Evolutionary conservation across 148 eudicot genomes (phyloP).

Genomic region (Polygonum aviculare): DNA sequence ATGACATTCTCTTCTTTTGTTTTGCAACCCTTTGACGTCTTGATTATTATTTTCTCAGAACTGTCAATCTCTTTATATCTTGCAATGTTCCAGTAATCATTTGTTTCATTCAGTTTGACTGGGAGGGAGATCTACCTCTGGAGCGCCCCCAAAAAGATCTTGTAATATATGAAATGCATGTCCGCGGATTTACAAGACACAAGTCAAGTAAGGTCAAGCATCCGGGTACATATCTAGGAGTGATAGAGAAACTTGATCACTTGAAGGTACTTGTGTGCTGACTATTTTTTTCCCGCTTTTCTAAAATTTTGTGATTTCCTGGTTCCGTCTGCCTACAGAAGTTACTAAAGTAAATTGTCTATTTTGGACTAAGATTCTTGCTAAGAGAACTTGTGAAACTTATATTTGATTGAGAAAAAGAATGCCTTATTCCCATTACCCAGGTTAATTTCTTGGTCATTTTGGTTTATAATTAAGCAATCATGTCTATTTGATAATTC

Average conservation of each 20-base stretch:
- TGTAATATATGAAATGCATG: constrained; percentile 92
- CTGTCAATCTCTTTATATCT: not conserved
- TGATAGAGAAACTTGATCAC: constrained; percentile 88
- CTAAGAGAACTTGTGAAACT: not conserved
- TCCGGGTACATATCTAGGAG: constrained; percentile 84
- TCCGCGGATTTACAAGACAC: constrained; percentile 92
- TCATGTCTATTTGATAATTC: not conserved
- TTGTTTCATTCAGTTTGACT: constrained; percentile 62
- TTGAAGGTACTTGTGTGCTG: constrained; percentile 48
- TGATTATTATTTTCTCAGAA: not conserved
- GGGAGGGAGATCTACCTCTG: constrained; percentile 96
- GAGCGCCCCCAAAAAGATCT: constrained; percentile 67
- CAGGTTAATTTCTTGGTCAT: constrained; percentile 7
- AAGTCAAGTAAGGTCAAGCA: constrained; percentile 57
- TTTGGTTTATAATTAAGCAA: not conserved
- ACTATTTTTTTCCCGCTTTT: not conserved
- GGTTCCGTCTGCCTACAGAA: not conserved
- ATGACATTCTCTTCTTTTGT: not conserved
- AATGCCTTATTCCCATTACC: not conserved
- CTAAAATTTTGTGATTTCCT: not conserved
- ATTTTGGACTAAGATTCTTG: not conserved
- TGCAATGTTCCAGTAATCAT: constrained; percentile 1
- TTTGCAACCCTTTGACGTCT: not conserved
- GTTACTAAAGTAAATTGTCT: not conserved
- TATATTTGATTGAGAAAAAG: not conserved